Percentiles rank a stretch among this genome's conserved stretches.
phyloP scores from a whole-genome alignment of 2,329 filamentous ascomycete genomes.

The Aspergillus costaricaensis region DNA sequence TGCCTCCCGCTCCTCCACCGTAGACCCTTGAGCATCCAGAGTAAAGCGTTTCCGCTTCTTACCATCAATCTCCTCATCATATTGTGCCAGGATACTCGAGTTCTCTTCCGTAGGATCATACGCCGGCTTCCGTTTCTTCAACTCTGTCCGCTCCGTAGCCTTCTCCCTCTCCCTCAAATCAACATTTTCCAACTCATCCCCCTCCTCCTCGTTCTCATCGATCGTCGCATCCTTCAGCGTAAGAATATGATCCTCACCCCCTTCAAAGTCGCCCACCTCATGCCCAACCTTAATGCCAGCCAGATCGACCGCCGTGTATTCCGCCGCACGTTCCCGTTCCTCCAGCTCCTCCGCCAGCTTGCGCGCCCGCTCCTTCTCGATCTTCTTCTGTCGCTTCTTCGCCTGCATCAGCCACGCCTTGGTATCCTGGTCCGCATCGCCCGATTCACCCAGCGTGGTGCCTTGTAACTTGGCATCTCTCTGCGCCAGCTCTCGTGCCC shows the following conservation, averaged over 20 bases:
- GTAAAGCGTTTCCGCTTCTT: conserved; percentile 90
- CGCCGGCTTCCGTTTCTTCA: conserved; percentile 85
- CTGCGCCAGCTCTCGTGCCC: conserved; percentile 80
- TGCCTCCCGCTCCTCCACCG: conserved; percentile 62
- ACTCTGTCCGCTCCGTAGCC: conserved; percentile 67
- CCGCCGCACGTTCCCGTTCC: conserved; percentile 70
- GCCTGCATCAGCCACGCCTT: conserved; percentile 83
- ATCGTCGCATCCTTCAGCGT: conserved; percentile 94
- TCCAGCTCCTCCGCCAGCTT: conserved; percentile 73
- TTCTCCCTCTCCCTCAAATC: conserved; percentile 46
- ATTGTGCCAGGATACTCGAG: conserved; percentile 77
- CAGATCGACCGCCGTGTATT: conserved; percentile 84
- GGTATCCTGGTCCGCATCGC: conserved; percentile 69
- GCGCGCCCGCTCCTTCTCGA: conserved; percentile 71
- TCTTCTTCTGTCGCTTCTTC: conserved; percentile 93
- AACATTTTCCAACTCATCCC: conserved; percentile 71
- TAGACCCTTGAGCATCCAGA: conserved; percentile 74
- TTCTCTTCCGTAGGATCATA: conserved; percentile 82
- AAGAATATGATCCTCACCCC: conserved; percentile 79
- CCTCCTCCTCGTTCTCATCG: conserved; percentile 78
- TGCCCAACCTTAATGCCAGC: conserved; percentile 91
- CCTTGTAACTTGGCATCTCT: conserved; percentile 76
- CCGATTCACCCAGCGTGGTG: conserved; percentile 76
- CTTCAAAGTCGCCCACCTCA: conserved; percentile 77
- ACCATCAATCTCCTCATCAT: conserved; percentile 91